Conservation (phyloP, 345 rosid genomes). For the Zanthoxylum bungeanum region DNA sequence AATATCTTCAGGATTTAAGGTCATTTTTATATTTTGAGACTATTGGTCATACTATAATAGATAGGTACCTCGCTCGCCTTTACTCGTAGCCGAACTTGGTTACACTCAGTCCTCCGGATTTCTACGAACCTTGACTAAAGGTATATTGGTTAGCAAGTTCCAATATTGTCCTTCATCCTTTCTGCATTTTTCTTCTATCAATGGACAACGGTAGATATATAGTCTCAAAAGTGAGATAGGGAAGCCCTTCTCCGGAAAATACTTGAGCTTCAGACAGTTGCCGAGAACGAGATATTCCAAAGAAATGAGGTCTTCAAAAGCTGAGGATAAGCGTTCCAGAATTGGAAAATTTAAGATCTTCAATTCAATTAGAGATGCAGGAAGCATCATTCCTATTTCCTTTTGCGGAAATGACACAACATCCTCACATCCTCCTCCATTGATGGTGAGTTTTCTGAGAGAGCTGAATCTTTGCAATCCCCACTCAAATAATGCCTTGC, state of each 20-base stretch:
- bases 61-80: too few relatives aligned
- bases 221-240: background rate
- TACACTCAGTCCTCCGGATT: too few relatives aligned
- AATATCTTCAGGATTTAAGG: too few relatives aligned
- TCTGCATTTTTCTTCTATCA: background rate
- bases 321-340: slow-evolving; percentile 11
- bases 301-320: slow-evolving; percentile 11
- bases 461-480: slow-evolving; percentile 21
- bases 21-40: too few relatives aligned
- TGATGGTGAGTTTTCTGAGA: background rate
- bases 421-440: slow-evolving; percentile 11
- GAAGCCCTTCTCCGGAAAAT: too few relatives aligned
- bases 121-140: too few relatives aligned
- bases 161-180: background rate
- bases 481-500: slow-evolving; percentile 12
- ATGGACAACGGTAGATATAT: background rate
- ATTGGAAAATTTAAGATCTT: slow-evolving; percentile 4
- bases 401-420: slow-evolving; percentile 18
- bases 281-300: slow-evolving; percentile 5
- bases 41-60: too few relatives aligned
- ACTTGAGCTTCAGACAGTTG: slow-evolving; percentile 17
- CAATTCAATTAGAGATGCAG: slow-evolving; percentile 6
- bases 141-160: slow-evolving; percentile 17
- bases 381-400: slow-evolving; percentile 15
- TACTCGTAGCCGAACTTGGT: too few relatives aligned